Evolutionary conservation across 352 stramenopile genomes (phyloP), one percentile per base, ranked within the genome.

Genomic region (Phytophthora uliginosa): DNA sequence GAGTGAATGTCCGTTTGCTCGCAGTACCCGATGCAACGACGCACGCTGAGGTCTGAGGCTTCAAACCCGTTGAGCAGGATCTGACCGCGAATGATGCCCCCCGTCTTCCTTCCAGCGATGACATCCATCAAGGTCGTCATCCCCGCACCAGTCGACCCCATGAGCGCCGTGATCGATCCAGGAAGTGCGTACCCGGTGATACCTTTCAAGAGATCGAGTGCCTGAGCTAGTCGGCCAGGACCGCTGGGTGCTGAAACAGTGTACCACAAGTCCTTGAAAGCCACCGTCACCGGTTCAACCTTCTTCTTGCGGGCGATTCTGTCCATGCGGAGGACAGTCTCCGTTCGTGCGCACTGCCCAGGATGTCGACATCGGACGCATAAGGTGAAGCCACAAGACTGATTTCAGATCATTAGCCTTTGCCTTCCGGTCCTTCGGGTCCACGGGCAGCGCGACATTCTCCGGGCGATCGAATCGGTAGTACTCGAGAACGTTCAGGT

Each of bases 81-180:
- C n/a, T 91, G 63, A 3, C 92, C 92, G 7, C 68, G 65, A 64
- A 95, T 89, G 9, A 55, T 83, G 24, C 96, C 96, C 10, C 64
- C 78, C 98, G 58, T 64, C 58, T 64, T 64, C 24, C 58, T 4
- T 31, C 58, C 58, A 10, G 58, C 58, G n/a, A 64, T 95, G 7
- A 99, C 95, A 74, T 99, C 95, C 77, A 98, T 95, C 1, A 99
- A 76, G 4, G 96, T 99, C 7, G 95, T 98, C 73, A 98, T 98
- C 10, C 95, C 93, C 26, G 91, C 87, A 28, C 89, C 88, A 17
- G 78, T 84, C 0, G 83, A 87, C 2, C 88, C 87, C 83, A 94
- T 93, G 3, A 95, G 48, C 7, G 87, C 87, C 2, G 83, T 89
- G 45, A 94, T 86, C 1, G 72, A 73, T 1, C 88, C 87, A n/a